Base-by-base conservation (phyloP, 257 asterid genomes). In the Fraxinus anomala region DNA sequence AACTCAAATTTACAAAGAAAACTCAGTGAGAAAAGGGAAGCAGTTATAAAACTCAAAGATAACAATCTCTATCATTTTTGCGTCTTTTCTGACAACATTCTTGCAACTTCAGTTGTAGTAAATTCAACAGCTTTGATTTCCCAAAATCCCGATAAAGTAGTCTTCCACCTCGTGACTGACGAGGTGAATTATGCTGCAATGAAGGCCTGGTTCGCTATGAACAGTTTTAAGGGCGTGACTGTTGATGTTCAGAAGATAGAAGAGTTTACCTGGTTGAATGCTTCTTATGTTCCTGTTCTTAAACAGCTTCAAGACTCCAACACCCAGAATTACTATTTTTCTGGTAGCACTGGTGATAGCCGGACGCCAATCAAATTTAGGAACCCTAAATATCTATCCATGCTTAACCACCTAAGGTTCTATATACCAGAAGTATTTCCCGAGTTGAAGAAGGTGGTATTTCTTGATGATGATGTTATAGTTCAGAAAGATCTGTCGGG, bases 371-470 rank as follows among this genome's bases (percentile, higher is more conserved):
- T 85, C 63, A 86, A 86, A 71, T 86, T 80, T 72, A 72, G 88
- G 67, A 86, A 87, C 79, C 90, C 90, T 33, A 87, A 84, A 39
- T 87, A 87, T 75, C 59, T 87, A 5, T 87, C 90, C 12, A 82
- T 87, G 88, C 87, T 87, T 63, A 87, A 87, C 67, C 90, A 87
- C 78, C 85, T 87, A 47, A 78, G 90, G 68, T 87, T 87, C 82
- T 87, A 87, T 39, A 82, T 84, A 6, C 88, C 90, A 4, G 88
- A 87, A 73, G 88, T 87, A 70, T 87, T 84, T 79, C 88, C 90
- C 6, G 80, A 80, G 5, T 73, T 87, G 77, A 81, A 82, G 75
- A 87, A 84, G 84, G 73, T 87, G 3, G 83, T 87, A 17, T 87
- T 87, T 78, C 84, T 87, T 42, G 90, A 87, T 23, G 90, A 87